phyloP scores from a whole-genome alignment of 2,329 filamentous ascomycete genomes.

The Cytospora piceicola region DNA sequence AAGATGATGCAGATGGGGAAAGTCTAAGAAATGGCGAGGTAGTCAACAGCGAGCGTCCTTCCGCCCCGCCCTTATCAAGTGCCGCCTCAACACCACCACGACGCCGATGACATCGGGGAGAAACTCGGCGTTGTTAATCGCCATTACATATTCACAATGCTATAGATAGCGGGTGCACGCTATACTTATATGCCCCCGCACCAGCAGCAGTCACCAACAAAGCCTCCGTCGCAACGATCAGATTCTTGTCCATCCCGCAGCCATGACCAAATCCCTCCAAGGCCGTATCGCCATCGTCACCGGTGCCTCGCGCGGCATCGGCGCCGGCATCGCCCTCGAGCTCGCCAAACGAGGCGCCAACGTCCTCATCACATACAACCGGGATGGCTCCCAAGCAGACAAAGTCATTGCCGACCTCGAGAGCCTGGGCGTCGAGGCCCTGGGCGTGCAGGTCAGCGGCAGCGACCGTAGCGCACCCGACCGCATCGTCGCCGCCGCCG shows the following conservation, averaged over 20 bases:
- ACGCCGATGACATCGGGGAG: too few relatives aligned
- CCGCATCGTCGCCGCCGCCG: not conserved
- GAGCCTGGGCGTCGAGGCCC: conserved; percentile 54
- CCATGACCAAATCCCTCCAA: not conserved
- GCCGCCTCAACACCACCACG: too few relatives aligned
- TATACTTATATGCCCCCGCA: too few relatives aligned
- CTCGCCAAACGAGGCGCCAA: conserved; percentile 15
- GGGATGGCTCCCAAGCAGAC: not conserved
- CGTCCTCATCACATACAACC: conserved; percentile 11
- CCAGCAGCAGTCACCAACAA: too few relatives aligned
- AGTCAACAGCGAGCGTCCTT: too few relatives aligned
- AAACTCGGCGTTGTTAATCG: too few relatives aligned
- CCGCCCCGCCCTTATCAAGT: too few relatives aligned
- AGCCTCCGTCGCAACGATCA: too few relatives aligned
- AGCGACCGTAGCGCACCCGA: conserved; percentile 52
- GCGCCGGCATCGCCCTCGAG: conserved; percentile 17
- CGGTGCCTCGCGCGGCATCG: not conserved
- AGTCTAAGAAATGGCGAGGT: too few relatives aligned
- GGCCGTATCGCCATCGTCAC: not conserved
- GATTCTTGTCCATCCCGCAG: not conserved
- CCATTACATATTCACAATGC: too few relatives aligned
- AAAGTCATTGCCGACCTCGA: conserved; percentile 56
- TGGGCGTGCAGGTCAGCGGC: conserved; percentile 55
- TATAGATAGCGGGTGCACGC: too few relatives aligned
- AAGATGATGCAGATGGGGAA: too few relatives aligned